Conservation (phyloP, 176 grass and related monocot species). For the Dactylis glomerata region DNA sequence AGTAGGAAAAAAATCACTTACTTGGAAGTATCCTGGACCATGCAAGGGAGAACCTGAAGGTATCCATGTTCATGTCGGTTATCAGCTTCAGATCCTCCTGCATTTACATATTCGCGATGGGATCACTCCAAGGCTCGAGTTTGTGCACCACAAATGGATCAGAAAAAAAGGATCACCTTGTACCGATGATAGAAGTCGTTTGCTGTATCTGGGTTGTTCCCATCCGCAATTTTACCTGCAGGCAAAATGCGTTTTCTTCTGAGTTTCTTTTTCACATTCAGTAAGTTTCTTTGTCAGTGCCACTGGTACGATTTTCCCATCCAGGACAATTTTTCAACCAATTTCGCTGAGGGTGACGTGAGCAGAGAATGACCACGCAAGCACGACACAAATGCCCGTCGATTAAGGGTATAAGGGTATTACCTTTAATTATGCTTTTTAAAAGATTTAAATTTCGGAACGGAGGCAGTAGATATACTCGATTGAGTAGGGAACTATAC, state of each 20-base stretch:
- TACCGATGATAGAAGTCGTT: constrained; percentile 64
- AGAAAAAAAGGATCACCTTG: constrained; percentile 35
- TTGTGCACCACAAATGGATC: background rate
- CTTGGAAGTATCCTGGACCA: constrained; percentile 65
- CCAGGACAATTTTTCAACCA: background rate
- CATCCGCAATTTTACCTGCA: constrained; percentile 56
- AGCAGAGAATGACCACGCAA: background rate
- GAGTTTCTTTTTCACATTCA: background rate
- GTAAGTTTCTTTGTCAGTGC: background rate
- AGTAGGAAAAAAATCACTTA: background rate
- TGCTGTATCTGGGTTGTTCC: constrained; percentile 42
- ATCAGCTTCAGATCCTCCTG: constrained; percentile 51
- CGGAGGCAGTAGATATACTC: too few species aligned
- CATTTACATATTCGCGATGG: background rate
- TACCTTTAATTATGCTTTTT: too few species aligned
- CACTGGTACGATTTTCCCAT: background rate
- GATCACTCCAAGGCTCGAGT: background rate
- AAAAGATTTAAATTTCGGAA: too few species aligned
- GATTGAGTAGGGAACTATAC: background rate
- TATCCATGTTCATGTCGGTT: constrained; percentile 58
- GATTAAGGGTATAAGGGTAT: background rate
- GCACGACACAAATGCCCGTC: background rate
- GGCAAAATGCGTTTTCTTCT: background rate
- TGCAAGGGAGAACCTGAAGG: constrained; percentile 61
- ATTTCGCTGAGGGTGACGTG: background rate